These are phyloP conservation scores for Penicillium sp. DNA, from an alignment of 2,329 filamentous ascomycete species.

Conservation along the genomic window DNA sequence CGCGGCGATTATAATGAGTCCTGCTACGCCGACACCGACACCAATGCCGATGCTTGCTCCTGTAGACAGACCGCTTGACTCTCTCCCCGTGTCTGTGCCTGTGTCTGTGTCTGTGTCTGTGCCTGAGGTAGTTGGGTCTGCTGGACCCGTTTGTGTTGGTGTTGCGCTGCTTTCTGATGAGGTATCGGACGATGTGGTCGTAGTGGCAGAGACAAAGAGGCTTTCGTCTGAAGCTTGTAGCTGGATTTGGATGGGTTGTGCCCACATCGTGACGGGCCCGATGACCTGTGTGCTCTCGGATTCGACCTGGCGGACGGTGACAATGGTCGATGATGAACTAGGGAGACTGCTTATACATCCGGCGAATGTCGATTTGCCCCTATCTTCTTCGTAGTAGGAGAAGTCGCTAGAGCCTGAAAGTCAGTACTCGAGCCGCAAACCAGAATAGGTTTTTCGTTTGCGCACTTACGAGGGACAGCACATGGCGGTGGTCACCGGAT, in stretches of 20 bases:
- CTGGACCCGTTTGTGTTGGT: background rate
- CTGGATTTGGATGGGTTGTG: constrained; percentile 17
- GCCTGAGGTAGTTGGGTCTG: too few relatives aligned
- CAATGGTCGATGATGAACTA: background rate
- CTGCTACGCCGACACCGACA: background rate
- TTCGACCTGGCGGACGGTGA: constrained; percentile 6
- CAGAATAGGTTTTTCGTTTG: background rate
- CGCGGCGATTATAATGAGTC: background rate
- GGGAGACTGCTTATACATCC: constrained; percentile 1
- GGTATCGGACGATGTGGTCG: background rate
- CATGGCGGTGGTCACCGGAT: constrained; percentile 21
- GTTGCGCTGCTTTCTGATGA: background rate
- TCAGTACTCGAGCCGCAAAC: background rate
- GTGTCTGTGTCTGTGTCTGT: too few relatives aligned
- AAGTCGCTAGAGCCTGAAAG: background rate
- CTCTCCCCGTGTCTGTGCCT: background rate
- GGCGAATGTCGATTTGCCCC: background rate
- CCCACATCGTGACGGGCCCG: constrained; percentile 29
- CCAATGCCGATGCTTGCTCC: constrained; percentile 3
- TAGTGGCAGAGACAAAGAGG: background rate
- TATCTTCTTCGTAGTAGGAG: background rate
- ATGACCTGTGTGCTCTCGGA: constrained; percentile 14
- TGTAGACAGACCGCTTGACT: background rate
- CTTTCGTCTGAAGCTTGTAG: background rate
- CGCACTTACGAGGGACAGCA: constrained; percentile 20